phyloP scores from a whole-genome alignment of 2,329 filamentous ascomycete species.

The Arthrobotrys iridis region DNA sequence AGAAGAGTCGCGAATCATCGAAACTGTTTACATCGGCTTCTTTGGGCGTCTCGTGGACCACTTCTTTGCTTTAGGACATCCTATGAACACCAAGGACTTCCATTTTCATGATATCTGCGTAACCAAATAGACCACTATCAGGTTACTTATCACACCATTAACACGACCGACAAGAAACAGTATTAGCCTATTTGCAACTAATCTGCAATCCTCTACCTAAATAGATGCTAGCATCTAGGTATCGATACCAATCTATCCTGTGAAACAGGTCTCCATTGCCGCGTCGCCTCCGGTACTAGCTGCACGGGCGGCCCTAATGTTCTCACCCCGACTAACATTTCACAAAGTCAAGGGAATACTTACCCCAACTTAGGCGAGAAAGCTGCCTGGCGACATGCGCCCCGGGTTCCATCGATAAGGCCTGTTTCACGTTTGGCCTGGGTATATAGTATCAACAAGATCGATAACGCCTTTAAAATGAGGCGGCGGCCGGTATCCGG shows the following conservation, averaged over 20 bases:
- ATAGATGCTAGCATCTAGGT: slow-evolving; percentile 22
- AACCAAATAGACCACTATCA: slow-evolving; percentile 1
- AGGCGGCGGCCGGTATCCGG: slow-evolving; percentile 22
- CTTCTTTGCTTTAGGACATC: not conserved
- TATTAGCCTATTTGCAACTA: slow-evolving; percentile 27
- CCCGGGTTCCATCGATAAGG: not conserved
- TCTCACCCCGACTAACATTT: not conserved
- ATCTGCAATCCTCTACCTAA: not conserved
- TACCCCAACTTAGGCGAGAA: not conserved
- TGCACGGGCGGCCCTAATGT: slow-evolving; percentile 14
- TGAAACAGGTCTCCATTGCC: slow-evolving; percentile 3
- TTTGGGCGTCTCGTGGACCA: not conserved
- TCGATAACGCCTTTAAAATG: not conserved
- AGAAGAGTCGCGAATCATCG: slow-evolving; percentile 13
- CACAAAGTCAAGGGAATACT: not conserved
- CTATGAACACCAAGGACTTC: not conserved
- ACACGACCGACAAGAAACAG: not conserved
- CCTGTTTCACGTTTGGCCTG: slow-evolving; percentile 18
- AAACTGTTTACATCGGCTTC: not conserved
- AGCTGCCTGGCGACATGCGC: slow-evolving; percentile 20
- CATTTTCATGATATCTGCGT: not conserved
- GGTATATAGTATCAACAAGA: not conserved
- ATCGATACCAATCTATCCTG: slow-evolving; percentile 14
- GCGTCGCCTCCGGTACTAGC: slow-evolving; percentile 1
- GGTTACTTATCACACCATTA: slow-evolving; percentile 14